phyloP scores from a whole-genome alignment of 2,329 filamentous ascomycete species.

The Ophiostoma quercus region DNA sequence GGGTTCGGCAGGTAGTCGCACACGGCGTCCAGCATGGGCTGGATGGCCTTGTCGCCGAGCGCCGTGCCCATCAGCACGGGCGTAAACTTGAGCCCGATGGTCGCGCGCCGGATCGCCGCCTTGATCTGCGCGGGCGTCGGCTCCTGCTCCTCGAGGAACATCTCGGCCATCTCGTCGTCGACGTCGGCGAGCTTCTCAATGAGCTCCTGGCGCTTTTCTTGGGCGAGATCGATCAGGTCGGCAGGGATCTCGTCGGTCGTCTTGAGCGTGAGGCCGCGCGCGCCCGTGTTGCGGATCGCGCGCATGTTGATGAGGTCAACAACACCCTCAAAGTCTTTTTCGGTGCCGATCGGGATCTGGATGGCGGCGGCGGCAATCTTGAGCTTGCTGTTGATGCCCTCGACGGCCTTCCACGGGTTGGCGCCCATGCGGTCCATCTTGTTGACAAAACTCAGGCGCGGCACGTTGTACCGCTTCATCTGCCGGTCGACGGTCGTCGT shows the following conservation, averaged over 20 bases:
- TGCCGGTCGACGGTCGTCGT: constrained; percentile 97
- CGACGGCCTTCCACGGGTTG: constrained; percentile 95
- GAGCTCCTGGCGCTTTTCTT: constrained; percentile 76
- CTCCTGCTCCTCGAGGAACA: constrained; percentile 81
- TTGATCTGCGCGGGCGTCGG: constrained; percentile 81
- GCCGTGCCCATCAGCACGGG: constrained; percentile 97
- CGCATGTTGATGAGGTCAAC: constrained; percentile 91
- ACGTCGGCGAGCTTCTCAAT: constrained; percentile 96
- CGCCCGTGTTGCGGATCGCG: constrained; percentile 85
- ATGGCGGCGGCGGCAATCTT: constrained; percentile 88
- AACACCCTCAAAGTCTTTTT: constrained; percentile 88
- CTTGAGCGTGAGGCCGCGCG: constrained; percentile 70
- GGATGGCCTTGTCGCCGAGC: constrained; percentile 87
- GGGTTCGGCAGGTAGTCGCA: constrained; percentile 95
- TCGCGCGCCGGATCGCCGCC: constrained; percentile 83
- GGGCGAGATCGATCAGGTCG: constrained; percentile 67
- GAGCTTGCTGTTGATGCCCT: constrained; percentile 95
- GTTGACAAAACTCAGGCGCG: constrained; percentile 93
- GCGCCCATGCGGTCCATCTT: constrained; percentile 99
- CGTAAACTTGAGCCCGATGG: constrained; percentile 83
- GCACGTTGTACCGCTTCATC: constrained; percentile 97
- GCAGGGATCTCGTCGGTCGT: constrained; percentile 75
- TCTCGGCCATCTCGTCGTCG: constrained; percentile 93
- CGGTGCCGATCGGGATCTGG: constrained; percentile 87
- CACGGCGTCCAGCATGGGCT: constrained; percentile 92